Base-by-base conservation (phyloP, 495 filamentous ascomycete species). In the Lindgomyces ingoldianus region DNA sequence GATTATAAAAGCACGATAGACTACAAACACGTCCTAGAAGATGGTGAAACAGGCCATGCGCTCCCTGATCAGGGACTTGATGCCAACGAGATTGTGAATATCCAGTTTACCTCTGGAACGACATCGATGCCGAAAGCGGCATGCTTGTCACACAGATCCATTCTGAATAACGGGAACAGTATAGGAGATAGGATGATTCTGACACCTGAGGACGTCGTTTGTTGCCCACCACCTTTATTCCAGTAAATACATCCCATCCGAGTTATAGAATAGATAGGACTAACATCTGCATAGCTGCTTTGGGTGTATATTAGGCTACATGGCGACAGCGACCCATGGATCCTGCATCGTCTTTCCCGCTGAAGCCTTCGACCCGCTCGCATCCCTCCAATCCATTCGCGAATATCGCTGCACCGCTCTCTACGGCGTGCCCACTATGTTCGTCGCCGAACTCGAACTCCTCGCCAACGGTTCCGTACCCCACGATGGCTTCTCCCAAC, bases 341-440 rank as follows among this genome's bases (percentile, higher is more conserved):
- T 85, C 90, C 1, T 77, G 85, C 30, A 91, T 97, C 69, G 85
- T 96, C 18, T 95, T 96, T 71, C 91, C 93, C 0, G 79, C 85
- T 1, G 92, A 96, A 71, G 88, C 90, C 4, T 98, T 97, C 78
- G 86, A 96, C 74, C 89, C 93, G 3, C 71, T 77, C 12, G 89
- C 89, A 0, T 81, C 89, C 0, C 79, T 98, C 2, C 70, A 84
- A 49, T 77, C 89, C 48, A 86, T 91, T 1, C 87, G 88, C 66
- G 87, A 89, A 65, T 87, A 94, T 69, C 78, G 77, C 29, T 91
- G 86, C 48, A 96, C 91, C 0, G 93, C 91, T 0, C 81, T 97
- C 0, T 92, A 98, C 75, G 94, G 94, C 33, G 94, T 98, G 0
- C 87, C 93, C 10, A 97, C 93, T 19, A 98, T 98, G 94, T 96